Evolutionary conservation across 306 rosid genomes (phyloP).

Genomic region (Trifolium dubium): DNA sequence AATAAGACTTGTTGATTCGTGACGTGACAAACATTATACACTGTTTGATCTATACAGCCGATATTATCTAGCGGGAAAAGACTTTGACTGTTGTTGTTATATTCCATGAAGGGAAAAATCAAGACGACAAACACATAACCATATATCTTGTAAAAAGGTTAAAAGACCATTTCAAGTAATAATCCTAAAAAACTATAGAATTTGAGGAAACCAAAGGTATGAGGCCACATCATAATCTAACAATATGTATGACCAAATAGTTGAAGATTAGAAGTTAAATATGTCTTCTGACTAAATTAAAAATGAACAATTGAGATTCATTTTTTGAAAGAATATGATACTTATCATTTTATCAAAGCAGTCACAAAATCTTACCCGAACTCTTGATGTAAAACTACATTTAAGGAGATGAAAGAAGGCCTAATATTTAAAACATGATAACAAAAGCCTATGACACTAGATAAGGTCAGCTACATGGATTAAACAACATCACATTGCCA

Average conservation of each 20-base stretch:
- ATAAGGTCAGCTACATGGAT: neutral
- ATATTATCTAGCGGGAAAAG: neutral
- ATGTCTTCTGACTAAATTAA: neutral
- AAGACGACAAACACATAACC: conserved; percentile 12
- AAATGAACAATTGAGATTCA: neutral
- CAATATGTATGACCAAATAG: neutral
- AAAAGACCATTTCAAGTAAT: neutral
- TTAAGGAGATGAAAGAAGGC: neutral
- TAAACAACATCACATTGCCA: neutral
- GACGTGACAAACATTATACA: conserved; percentile 10
- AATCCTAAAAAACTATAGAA: conserved; percentile 9
- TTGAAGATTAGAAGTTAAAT: conserved; percentile 8
- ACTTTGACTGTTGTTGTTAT: neutral
- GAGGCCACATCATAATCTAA: conserved; percentile 10
- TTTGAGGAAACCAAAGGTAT: conserved; percentile 20
- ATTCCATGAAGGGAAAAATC: neutral
- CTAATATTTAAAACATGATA: neutral
- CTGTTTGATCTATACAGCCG: neutral
- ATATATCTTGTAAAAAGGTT: neutral
- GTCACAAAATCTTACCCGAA: neutral
- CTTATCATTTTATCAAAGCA: conserved; percentile 26
- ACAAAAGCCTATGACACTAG: neutral
- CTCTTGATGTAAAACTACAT: conserved; percentile 13
- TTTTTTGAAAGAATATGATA: neutral
- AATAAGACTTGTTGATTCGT: neutral